phyloP scores from a whole-genome alignment of 2,329 filamentous ascomycete species.

The Calonectria pseudoturangicola region DNA sequence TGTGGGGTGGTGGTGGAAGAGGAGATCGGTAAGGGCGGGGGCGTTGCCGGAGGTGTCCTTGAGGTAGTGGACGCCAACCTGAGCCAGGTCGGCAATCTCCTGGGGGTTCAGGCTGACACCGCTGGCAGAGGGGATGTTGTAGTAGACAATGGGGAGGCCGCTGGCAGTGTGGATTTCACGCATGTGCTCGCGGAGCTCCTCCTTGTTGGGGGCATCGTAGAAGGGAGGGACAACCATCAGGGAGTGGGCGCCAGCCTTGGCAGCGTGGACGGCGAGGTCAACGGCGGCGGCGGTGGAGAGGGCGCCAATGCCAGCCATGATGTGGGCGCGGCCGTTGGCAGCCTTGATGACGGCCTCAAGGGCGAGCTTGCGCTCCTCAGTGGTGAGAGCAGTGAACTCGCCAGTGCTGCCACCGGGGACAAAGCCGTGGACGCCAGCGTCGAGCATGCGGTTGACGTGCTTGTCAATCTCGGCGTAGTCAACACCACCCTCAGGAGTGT shows the following conservation, averaged over 20 bases:
- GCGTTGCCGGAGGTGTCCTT: slow-evolving; percentile 73
- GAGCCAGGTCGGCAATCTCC: slow-evolving; percentile 65
- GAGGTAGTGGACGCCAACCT: slow-evolving; percentile 68
- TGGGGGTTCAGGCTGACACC: slow-evolving; percentile 64
- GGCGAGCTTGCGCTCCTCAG: slow-evolving; percentile 67
- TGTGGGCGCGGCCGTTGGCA: slow-evolving; percentile 62
- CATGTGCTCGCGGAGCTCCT: slow-evolving; percentile 60
- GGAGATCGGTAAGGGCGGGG: slow-evolving; percentile 68
- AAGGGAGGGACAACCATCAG: slow-evolving; percentile 70
- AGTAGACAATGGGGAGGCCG: slow-evolving; percentile 68
- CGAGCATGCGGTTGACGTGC: slow-evolving; percentile 67
- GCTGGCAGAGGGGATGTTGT: slow-evolving; percentile 70
- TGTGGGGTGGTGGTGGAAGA: slow-evolving; percentile 62
- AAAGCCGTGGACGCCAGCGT: slow-evolving; percentile 68
- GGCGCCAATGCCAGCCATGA: slow-evolving; percentile 66
- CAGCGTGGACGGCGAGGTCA: slow-evolving; percentile 44
- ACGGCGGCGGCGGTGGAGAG: slow-evolving; percentile 61
- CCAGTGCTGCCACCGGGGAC: slow-evolving; percentile 69
- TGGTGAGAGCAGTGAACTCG: slow-evolving; percentile 67
- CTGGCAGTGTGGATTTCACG: slow-evolving; percentile 63
- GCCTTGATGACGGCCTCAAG: slow-evolving; percentile 60
- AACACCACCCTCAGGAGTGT: slow-evolving; percentile 64
- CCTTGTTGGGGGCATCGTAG: slow-evolving; percentile 66
- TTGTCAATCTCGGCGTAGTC: slow-evolving; percentile 57
- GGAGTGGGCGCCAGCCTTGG: slow-evolving; percentile 61